Evolutionary conservation across 2,329 filamentous ascomycete genomes (phyloP), one percentile per base, ranked within the genome.

Genomic region (Hypoxylon sp.): DNA sequence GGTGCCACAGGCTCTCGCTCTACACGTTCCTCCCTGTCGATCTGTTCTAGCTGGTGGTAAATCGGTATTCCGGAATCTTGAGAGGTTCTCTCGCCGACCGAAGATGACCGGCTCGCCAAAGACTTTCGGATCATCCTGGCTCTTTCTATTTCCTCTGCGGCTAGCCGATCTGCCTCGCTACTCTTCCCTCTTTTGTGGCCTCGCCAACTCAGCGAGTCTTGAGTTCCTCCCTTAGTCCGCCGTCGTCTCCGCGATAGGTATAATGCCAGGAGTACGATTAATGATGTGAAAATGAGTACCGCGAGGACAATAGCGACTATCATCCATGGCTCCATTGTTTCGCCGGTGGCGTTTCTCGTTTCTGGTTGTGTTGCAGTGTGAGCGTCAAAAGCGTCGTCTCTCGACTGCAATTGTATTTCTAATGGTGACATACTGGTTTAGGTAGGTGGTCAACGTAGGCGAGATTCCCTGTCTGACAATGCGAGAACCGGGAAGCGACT

Each of bases 121-220:
- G 77, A 77, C 62, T 79, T 79, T 27, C 73, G 71, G 50, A 79
- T 79, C 72, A 78, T 76, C 32, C 67, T 64, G 19, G 71, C 66
- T 39, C 77, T 69, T 66, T 78, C 76, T 21, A 72, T 64, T 31
- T 78, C 76, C 27, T 75, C 75, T 6, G 66, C 68, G 3, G 60
- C 64, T 7, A 47, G 62, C n/a, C 68, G 71, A 19, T 76, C 72
- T 8, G 37, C 46, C 17, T 62, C 29, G 57, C 70, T 75, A 37
- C 67, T 59, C 31, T 67, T 73, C 42, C 68, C 61, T 15, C 65
- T 70, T 6, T 54, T 62, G 27, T 55, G 32, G 17, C 47, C 51
- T 15, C 51, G 51, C 24, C 47, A 60, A 29, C 42, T 51, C 1
- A 63, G 35, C 1, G 56, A 37, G 53, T 58, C 21, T 62, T 46